phyloP scores from a whole-genome alignment of 192 early-diverging fungal species.

The Pilaira anomala region DNA sequence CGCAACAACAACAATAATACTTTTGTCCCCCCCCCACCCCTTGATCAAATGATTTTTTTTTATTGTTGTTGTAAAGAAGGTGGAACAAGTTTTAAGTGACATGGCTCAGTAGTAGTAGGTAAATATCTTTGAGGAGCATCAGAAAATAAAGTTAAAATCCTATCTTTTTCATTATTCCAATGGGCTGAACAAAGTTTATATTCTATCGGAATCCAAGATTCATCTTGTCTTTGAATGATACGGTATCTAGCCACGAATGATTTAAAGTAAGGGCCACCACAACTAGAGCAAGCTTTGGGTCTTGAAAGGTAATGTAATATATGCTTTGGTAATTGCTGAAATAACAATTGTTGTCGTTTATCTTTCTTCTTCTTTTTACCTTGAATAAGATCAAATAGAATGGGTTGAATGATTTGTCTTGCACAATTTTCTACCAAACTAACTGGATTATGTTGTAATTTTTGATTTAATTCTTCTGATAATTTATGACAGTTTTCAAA shows the following conservation, averaged over 20 bases:
- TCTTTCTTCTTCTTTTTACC: background rate
- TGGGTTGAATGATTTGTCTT: conserved; percentile 55
- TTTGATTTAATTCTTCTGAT: background rate
- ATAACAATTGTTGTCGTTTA: conserved; percentile 31
- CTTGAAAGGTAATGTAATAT: conserved; percentile 64
- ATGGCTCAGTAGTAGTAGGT: background rate
- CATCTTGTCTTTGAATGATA: conserved; percentile 59
- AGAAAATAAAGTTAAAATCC: conserved; percentile 60
- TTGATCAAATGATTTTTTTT: too few species aligned
- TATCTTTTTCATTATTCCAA: conserved; percentile 70
- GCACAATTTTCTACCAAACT: conserved; percentile 75
- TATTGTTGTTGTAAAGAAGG: background rate
- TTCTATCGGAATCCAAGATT: conserved; percentile 55
- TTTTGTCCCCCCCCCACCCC: too few species aligned
- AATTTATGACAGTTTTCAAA: conserved; percentile 17
- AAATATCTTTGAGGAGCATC: background rate
- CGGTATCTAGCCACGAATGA: conserved; percentile 53
- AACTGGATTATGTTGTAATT: conserved; percentile 44
- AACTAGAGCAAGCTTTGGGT: conserved; percentile 66
- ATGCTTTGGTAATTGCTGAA: conserved; percentile 38
- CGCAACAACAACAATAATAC: too few species aligned
- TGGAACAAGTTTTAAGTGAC: background rate
- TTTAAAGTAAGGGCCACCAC: conserved; percentile 77
- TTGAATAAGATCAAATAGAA: background rate
- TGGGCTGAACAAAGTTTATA: conserved; percentile 73